phyloP scores from a whole-genome alignment of 768 basidiomycete genomes.

The Leccinum variicolor region DNA sequence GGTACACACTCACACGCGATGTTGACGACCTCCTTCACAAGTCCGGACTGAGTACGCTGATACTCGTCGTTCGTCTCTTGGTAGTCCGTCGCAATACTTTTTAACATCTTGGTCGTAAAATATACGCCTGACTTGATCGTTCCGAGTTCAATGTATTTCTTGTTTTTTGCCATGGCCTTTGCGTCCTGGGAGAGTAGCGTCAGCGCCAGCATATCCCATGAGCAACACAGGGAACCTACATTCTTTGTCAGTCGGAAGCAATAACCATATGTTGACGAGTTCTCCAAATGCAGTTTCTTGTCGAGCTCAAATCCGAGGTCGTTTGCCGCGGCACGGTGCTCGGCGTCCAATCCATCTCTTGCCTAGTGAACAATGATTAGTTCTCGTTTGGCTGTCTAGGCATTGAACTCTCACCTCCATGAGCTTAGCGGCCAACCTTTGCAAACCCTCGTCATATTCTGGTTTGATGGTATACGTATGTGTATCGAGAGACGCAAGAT shows the following conservation, averaged over 20 bases:
- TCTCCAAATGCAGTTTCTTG: constrained; percentile 95
- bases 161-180: constrained; percentile 57
- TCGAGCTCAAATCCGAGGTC: constrained; percentile 82
- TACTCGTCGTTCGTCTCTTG: constrained; percentile 67
- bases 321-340: constrained; percentile 66
- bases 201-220: neutral
- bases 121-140: constrained; percentile 84
- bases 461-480: constrained; percentile 93
- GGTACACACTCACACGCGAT: constrained; percentile 70
- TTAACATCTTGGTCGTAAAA: constrained; percentile 80
- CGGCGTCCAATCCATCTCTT: constrained; percentile 78
- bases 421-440: constrained; percentile 66
- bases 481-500: constrained; percentile 77
- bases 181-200: constrained; percentile 58
- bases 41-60: constrained; percentile 65
- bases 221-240: constrained; percentile 41
- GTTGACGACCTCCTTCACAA: constrained; percentile 90
- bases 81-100: constrained; percentile 68
- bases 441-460: constrained; percentile 78
- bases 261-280: constrained; percentile 84
- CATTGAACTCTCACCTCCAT: constrained; percentile 37
- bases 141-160: constrained; percentile 77
- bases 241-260: constrained; percentile 91
- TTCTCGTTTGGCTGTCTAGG: neutral
- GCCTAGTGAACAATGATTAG: constrained; percentile 32